Evolutionary conservation across 1,139 yeast species (phyloP).

Genomic region (Eremothecium sinecaudum): DNA sequence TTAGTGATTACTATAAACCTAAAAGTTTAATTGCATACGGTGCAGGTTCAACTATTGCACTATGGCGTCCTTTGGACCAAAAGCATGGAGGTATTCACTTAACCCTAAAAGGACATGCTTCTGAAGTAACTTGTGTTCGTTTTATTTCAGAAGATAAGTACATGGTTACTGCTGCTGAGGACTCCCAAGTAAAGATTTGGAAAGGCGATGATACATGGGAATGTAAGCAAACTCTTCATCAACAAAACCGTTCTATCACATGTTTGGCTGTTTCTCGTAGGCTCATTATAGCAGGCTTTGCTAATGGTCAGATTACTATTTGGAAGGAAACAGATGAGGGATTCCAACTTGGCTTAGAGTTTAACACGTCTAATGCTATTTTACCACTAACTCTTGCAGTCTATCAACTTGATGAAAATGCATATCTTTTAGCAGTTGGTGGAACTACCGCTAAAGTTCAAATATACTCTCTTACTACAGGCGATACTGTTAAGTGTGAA

Average conservation of each 20-base stretch:
- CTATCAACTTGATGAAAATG: constrained; percentile 33
- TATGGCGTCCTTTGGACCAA: constrained; percentile 53
- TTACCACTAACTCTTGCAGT: constrained; percentile 59
- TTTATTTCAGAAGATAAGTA: constrained; percentile 42
- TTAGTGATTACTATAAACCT: constrained; percentile 45
- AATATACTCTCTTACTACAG: constrained; percentile 42
- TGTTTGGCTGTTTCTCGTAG: constrained; percentile 33
- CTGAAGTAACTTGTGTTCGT: constrained; percentile 50
- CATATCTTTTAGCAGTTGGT: constrained; percentile 61
- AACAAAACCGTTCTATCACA: constrained; percentile 43
- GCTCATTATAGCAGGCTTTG: constrained; percentile 52
- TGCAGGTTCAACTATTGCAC: constrained; percentile 61
- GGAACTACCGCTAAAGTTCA: constrained; percentile 61
- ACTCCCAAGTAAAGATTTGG: constrained; percentile 57
- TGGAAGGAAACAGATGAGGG: constrained; percentile 35
- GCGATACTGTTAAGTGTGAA: constrained; percentile 22
- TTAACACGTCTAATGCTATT: constrained; percentile 42
- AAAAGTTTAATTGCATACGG: constrained; percentile 58
- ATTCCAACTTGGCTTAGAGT: constrained; percentile 31
- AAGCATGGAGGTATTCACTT: constrained; percentile 39
- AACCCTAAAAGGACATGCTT: constrained; percentile 51
- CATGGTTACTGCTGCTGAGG: constrained; percentile 60
- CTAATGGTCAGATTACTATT: constrained; percentile 49
- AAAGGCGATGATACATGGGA: constrained; percentile 19
- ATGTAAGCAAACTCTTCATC: constrained; percentile 34